Percentiles rank a stretch among this genome's conserved stretches.
Conservation (phyloP, 768 basidiomycete genomes). For the Hypsizygus marmoreus region DNA sequence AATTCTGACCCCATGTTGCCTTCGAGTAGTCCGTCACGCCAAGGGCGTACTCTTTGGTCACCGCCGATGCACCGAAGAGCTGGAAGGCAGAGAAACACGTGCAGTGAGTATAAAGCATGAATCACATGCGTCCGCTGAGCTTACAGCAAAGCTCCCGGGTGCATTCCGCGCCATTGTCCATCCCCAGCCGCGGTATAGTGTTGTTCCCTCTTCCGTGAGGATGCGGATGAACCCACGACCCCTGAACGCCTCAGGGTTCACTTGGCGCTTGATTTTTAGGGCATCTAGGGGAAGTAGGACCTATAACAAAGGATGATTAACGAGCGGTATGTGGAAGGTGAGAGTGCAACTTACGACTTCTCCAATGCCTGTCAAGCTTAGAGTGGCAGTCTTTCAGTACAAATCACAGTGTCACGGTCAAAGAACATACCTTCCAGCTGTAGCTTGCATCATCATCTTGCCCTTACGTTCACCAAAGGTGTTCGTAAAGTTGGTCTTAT, state of each 20-base stretch:
- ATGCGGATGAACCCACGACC: slow-evolving; percentile 90
- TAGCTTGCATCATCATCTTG: slow-evolving; percentile 93
- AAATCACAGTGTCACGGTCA: not conserved
- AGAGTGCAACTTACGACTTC: slow-evolving; percentile 72
- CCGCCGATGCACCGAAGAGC: slow-evolving; percentile 97
- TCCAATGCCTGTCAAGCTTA: slow-evolving; percentile 78
- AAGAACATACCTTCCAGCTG: slow-evolving; percentile 78
- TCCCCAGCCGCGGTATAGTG: slow-evolving; percentile 96
- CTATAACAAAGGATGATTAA: slow-evolving; percentile 30
- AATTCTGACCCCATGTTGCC: slow-evolving; percentile 98
- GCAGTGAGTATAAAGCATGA: not conserved
- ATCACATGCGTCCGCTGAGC: slow-evolving; percentile 38
- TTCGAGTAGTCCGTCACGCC: slow-evolving; percentile 87
- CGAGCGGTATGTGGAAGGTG: not conserved
- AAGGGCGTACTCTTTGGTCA: slow-evolving; percentile 91
- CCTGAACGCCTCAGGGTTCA: slow-evolving; percentile 97
- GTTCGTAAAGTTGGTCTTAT: slow-evolving; percentile 78
- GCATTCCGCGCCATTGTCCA: slow-evolving; percentile 99
- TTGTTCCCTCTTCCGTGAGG: slow-evolving; percentile 87
- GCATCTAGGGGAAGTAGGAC: slow-evolving; percentile 95
- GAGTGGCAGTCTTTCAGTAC: slow-evolving; percentile 2
- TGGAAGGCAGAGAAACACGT: slow-evolving; percentile 29
- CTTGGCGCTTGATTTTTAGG: slow-evolving; percentile 98
- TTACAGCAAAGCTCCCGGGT: slow-evolving; percentile 92
- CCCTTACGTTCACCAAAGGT: slow-evolving; percentile 93